Base-by-base conservation (phyloP, 164 flowering plant species). In the Berberis vulgaris region DNA sequence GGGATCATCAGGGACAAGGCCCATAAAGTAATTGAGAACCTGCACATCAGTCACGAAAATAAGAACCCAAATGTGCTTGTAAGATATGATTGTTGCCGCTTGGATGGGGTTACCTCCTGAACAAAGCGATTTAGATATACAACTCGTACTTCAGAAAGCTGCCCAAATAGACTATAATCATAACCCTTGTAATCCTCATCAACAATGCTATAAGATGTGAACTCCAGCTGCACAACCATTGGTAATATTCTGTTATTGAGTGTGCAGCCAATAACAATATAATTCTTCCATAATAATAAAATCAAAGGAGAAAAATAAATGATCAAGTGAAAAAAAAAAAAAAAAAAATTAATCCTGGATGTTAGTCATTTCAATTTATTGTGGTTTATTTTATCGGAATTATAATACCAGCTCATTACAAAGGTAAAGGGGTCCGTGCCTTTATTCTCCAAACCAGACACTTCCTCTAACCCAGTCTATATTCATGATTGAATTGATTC, bases 121-220 rank as follows among this genome's bases (percentile, higher is more conserved):
- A 91, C 59, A 72, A 94, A 94, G 56, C 99, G 96, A 75, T 94
- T 86, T 78, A 94, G 71, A 79, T 87, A 94, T 56, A 94, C 81
- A 72, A 94, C 70, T 53, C 94, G 86, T 8, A 94, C 91, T 94
- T 94, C 99, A 40, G 99, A 94, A 66, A 94, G 88, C 76, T 87
- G 84, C 55, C 99, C 97, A 64, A 66, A 61, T 55, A 91, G 96
- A 77, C 91, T 82, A 67, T 86, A 94, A 7, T 94, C 97, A 77
- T 78, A 91, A 47, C 99, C 99, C 65, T 80, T 74, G 66, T 86
- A 91, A 66, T 94, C 97, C 40, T 89, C 96, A 78, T 94, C 99
- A 63, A 82, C 85, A 57, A 55, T 62, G 68, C 70, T 82, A 72
- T 75, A 94, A 59, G 99, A 94, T 67, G 80, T 80, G 74, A 94